phyloP scores from a whole-genome alignment of 192 early-diverging fungal genomes.

The Podila minutissima region DNA sequence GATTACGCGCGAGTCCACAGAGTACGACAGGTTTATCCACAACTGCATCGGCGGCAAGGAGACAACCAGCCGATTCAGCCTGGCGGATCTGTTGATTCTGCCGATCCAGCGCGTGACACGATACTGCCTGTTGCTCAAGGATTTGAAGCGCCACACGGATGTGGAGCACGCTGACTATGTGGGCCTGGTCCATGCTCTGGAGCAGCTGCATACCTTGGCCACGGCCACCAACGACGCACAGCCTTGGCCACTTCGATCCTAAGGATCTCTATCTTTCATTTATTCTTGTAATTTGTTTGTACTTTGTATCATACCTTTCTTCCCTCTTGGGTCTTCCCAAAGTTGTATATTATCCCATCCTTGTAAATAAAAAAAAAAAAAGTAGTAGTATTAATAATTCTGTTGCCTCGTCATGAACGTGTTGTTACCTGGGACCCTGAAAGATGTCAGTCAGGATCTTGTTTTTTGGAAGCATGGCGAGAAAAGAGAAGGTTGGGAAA shows the following conservation, averaged over 20 bases:
- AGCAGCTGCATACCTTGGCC: constrained; percentile 43
- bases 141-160: constrained; percentile 44
- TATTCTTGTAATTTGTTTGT: constrained; percentile 2
- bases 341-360: no score
- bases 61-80: constrained; percentile 63
- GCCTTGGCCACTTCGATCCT: constrained; percentile 13
- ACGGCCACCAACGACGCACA: constrained; percentile 48
- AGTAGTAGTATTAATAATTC: neutral
- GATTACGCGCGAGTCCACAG: neutral
- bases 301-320: neutral
- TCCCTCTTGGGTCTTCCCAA: neutral
- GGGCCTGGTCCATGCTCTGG: constrained; percentile 45
- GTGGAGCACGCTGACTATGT: constrained; percentile 36
- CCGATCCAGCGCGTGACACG: constrained; percentile 84
- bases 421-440: neutral
- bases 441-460: no score
- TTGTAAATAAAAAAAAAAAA: constrained; percentile 10
- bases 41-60: constrained; percentile 60
- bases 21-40: constrained; percentile 21
- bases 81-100: constrained; percentile 80
- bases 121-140: constrained; percentile 77
- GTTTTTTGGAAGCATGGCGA: no score
- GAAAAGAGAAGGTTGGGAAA: neutral
- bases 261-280: neutral
- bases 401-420: neutral